Percentiles rank a stretch among this genome's conserved stretches.
These are phyloP conservation scores for Ceriops tagal DNA, from an alignment of 345 rosid species.

Conservation along the genomic window DNA sequence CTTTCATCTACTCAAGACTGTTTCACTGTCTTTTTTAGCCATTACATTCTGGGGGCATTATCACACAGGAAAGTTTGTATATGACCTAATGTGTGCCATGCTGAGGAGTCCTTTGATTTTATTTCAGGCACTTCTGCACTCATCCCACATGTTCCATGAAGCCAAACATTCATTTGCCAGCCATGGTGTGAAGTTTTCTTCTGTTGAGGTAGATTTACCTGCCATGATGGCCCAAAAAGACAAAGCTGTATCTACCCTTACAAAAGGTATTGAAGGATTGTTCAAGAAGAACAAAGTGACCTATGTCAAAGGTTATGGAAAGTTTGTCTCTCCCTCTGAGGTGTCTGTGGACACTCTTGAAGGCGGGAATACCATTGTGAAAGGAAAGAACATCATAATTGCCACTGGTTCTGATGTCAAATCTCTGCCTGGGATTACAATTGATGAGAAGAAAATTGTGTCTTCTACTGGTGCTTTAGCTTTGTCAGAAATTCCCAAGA, in stretches of 20 bases:
- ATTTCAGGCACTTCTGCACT: conserved; percentile 92
- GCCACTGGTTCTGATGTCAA: conserved; percentile 98
- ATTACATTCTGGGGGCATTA: not conserved
- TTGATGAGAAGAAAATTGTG: conserved; percentile 88
- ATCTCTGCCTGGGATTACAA: conserved; percentile 88
- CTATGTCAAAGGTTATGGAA: conserved; percentile 95
- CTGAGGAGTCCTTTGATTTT: not conserved
- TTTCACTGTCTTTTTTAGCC: too few species aligned
- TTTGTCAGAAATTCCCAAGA: conserved; percentile 77
- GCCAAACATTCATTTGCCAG: conserved; percentile 77
- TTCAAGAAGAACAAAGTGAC: conserved; percentile 97
- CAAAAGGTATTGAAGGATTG: conserved; percentile 88
- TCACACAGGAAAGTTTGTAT: not conserved
- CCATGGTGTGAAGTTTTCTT: conserved; percentile 86
- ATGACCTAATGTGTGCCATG: conserved; percentile 1
- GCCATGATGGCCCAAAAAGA: conserved; percentile 97
- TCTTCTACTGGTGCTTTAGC: conserved; percentile 96
- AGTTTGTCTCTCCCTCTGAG: conserved; percentile 79
- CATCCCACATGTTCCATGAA: conserved; percentile 97
- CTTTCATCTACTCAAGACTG: too few species aligned
- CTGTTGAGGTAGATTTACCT: conserved; percentile 91
- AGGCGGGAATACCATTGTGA: conserved; percentile 71
- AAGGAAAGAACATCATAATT: conserved; percentile 84
- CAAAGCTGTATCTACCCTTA: conserved; percentile 81
- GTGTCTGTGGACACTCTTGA: conserved; percentile 83